Evolutionary conservation across 2,329 filamentous ascomycete genomes (phyloP), one percentile per base, ranked within the genome.

Genomic region (Xylaria polymorpha): DNA sequence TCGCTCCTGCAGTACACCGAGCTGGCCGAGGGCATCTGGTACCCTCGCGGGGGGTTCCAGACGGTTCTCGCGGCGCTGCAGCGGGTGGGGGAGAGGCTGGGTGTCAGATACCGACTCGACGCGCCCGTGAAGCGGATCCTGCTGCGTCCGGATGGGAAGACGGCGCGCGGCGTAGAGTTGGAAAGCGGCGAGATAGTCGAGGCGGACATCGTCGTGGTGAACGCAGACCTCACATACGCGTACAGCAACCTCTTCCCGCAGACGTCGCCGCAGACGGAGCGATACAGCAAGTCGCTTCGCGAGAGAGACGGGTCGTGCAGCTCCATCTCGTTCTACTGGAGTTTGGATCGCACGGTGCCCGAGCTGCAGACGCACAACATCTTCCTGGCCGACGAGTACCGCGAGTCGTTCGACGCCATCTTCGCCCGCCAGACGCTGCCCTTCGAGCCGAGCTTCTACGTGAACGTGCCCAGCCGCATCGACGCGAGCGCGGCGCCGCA

Each of bases 321-420:
- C 71, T 91, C 89, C 67, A 91, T 94, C 72, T 92, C 90, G 5
- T 94, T 94, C 80, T 94, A 93, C 83, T 94, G 91, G 91, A 86
- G 87, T 2, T 83, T 93, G 22, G 83, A 87, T 67, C 82, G 83
- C 60, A 83, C 85, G 61, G 81, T 93, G 1, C 86, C 88, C 0
- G 86, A 91, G 77, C 85, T 94, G 2, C 83, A 85, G 20, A 87
- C 89, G 0, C 92, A 94, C 80, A 94, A 94, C 78, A 92, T 94
- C 74, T 94, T 94, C 81, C 86, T 94, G 7, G 91, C 91, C 2
- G 88, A 92, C 73, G 85, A 91, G 71, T 94, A 93, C 78, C 84
- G 84, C 60, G 89, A 91, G 73, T 90, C 86, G n/a, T 94, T 94
- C 75, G 91, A 94, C 78, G 86, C 87, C 67, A 94, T 94, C 68